Conservation (phyloP, 2,329 filamentous ascomycete species). For the Fusarium humuli region DNA sequence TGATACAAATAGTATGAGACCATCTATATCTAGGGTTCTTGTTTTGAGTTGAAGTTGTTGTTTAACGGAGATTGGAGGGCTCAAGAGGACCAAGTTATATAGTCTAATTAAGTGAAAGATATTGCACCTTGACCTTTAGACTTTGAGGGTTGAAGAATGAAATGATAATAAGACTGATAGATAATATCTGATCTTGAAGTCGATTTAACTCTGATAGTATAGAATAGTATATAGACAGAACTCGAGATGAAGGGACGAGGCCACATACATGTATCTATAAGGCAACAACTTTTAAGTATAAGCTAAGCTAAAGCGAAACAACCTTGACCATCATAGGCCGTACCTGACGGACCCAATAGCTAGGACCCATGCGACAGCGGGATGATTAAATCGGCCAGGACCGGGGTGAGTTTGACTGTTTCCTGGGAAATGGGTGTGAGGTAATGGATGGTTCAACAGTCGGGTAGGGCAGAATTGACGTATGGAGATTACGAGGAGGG, state of each 20-base stretch:
- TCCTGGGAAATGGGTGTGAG: slow-evolving; percentile 17
- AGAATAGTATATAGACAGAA: slow-evolving; percentile 16
- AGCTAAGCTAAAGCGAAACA: slow-evolving; percentile 2
- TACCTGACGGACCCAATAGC: slow-evolving; percentile 34
- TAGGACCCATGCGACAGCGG: slow-evolving; percentile 41
- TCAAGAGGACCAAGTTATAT: neutral
- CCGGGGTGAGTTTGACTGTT: slow-evolving; percentile 28
- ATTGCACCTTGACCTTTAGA: neutral
- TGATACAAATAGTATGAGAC: neutral
- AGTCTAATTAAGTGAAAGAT: neutral
- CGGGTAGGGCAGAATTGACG: slow-evolving; percentile 45
- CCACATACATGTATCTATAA: slow-evolving; percentile 37
- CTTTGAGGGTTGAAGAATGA: slow-evolving; percentile 1
- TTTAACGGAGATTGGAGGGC: neutral
- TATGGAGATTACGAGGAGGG: slow-evolving; percentile 41
- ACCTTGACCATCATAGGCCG: slow-evolving; percentile 28
- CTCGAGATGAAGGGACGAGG: slow-evolving; percentile 32
- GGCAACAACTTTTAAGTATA: slow-evolving; percentile 30
- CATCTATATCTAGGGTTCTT: slow-evolving; percentile 14
- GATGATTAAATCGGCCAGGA: slow-evolving; percentile 41
- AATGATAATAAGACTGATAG: slow-evolving; percentile 14
- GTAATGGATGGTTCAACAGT: slow-evolving; percentile 28
- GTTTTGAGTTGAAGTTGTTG: neutral
- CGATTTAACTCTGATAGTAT: slow-evolving; percentile 20
- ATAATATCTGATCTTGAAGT: slow-evolving; percentile 4